Evolutionary conservation across 106 monocot genomes (phyloP).

Genomic region (Dendrobium officinale): DNA sequence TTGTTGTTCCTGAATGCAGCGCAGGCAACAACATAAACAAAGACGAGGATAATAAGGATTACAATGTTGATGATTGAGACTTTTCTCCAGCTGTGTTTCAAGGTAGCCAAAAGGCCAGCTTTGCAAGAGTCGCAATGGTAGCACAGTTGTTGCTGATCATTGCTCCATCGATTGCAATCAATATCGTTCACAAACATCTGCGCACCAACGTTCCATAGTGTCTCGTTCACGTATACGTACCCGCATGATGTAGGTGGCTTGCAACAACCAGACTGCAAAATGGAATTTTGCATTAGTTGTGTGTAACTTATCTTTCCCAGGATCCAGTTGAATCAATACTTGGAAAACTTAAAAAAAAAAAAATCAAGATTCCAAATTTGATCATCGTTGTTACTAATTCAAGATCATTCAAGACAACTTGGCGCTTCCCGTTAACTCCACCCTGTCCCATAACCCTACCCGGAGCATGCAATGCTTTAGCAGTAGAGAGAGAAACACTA

Average conservation of each 20-base stretch:
- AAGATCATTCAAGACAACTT: too few species aligned
- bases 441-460: too few species aligned
- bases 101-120: constrained; percentile 44
- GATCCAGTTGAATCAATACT: too few species aligned
- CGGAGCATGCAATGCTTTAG: too few species aligned
- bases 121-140: constrained; percentile 58
- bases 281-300: not conserved
- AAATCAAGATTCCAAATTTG: too few species aligned
- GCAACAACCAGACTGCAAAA: constrained; percentile 61
- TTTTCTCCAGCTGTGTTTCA: constrained; percentile 51
- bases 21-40: constrained; percentile 40
- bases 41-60: constrained; percentile 47
- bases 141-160: constrained; percentile 61
- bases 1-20: constrained; percentile 45
- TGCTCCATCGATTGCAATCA: constrained; percentile 61
- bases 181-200: constrained; percentile 13
- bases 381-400: too few species aligned
- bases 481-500: too few species aligned
- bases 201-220: constrained; percentile 25
- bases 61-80: constrained; percentile 62
- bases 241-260: constrained; percentile 67
- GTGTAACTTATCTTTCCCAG: not conserved
- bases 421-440: too few species aligned
- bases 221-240: constrained; percentile 46
- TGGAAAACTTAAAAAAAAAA: too few species aligned